Evolutionary conservation across 1,139 yeast genomes (phyloP).

Genomic region (Suhomyces chickasaworum): DNA sequence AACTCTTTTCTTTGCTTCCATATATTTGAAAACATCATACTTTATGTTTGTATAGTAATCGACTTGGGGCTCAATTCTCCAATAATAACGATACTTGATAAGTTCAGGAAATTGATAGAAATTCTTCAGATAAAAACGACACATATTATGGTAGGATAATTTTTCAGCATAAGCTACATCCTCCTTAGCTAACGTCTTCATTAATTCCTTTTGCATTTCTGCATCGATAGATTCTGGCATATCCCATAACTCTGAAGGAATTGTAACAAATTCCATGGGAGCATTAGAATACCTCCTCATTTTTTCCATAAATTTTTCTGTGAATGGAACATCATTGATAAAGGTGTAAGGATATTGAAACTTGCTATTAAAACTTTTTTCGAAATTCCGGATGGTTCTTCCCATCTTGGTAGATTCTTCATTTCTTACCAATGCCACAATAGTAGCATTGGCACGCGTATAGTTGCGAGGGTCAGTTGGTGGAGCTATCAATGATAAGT

Average conservation of each 20-base stretch:
- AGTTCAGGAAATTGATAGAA: conserved; percentile 66
- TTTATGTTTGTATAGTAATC: conserved; percentile 65
- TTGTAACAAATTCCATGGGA: conserved; percentile 57
- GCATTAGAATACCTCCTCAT: conserved; percentile 49
- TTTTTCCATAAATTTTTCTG: conserved; percentile 51
- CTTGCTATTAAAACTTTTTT: conserved; percentile 63
- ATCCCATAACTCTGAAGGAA: conserved; percentile 62
- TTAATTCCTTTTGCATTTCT: conserved; percentile 40
- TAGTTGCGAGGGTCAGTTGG: conserved; percentile 29
- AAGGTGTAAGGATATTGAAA: conserved; percentile 82
- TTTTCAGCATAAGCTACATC: conserved; percentile 64
- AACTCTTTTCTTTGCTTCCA: conserved; percentile 61
- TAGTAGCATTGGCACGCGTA: conserved; percentile 67
- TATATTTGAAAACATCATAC: conserved; percentile 75
- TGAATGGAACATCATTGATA: conserved; percentile 69
- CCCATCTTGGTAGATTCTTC: conserved; percentile 54
- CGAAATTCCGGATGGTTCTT: conserved; percentile 58
- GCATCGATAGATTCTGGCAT: conserved; percentile 60
- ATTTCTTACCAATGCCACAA: conserved; percentile 70
- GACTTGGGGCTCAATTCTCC: conserved; percentile 83
- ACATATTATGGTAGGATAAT: conserved; percentile 77
- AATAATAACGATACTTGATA: conserved; percentile 58
- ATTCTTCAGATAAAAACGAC: conserved; percentile 66
- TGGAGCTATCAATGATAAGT: conserved; percentile 39
- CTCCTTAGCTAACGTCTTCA: conserved; percentile 42